Percentiles rank a stretch among this genome's conserved stretches.
phyloP scores from a whole-genome alignment of 2,329 filamentous ascomycete species.

The Sporothrix schenckii region DNA sequence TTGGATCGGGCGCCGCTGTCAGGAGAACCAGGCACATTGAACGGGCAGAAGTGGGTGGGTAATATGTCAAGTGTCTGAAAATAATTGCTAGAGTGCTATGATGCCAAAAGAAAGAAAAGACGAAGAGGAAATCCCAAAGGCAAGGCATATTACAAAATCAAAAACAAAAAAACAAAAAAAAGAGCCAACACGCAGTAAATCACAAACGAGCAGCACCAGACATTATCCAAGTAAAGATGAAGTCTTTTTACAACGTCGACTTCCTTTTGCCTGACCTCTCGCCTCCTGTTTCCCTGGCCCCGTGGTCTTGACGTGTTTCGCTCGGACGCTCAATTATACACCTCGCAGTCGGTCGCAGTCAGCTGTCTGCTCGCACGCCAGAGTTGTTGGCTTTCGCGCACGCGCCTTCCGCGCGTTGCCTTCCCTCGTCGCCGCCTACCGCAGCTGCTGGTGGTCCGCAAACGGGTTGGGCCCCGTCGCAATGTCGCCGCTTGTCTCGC shows the following conservation, averaged over 20 bases:
- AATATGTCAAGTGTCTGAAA: background rate
- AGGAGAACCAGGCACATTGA: no score
- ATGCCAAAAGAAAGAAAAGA: background rate
- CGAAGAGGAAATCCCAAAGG: background rate
- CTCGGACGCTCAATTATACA: background rate
- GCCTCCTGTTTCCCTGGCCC: background rate
- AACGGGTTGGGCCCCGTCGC: constrained; percentile 34
- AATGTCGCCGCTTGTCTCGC: constrained; percentile 30
- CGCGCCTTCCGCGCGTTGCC: no score
- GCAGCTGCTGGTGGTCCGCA: constrained; percentile 36
- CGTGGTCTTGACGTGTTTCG: background rate
- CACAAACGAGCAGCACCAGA: constrained; percentile 1
- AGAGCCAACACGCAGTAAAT: background rate
- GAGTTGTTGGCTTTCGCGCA: background rate
- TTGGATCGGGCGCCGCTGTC: background rate
- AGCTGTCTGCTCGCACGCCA: background rate
- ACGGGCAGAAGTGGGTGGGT: background rate
- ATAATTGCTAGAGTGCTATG: constrained; percentile 1
- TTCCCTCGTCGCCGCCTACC: constrained; percentile 23
- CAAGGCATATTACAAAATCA: background rate
- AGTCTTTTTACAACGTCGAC: background rate
- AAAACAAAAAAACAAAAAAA: background rate
- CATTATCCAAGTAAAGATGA: background rate
- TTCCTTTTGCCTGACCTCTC: background rate
- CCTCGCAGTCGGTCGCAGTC: background rate